Percentiles rank a stretch among this genome's conserved stretches.
Evolutionary conservation across 2,329 filamentous ascomycete species (phyloP).

Genomic region (Cladosporium sp.): DNA sequence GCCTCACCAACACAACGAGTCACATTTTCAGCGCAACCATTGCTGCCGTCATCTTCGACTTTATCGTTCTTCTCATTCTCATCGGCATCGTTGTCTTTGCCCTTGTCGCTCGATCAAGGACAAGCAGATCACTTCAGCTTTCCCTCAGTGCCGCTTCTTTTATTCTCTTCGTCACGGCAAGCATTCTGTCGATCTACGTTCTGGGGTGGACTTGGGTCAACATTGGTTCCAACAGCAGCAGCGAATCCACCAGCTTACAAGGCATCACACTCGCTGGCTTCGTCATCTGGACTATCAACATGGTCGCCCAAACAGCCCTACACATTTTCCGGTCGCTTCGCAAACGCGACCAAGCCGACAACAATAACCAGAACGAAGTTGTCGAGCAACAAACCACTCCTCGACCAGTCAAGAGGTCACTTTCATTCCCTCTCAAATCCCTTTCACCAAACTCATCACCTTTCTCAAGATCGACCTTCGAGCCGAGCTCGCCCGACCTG

Average conservation of each 20-base stretch:
- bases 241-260: conserved; percentile 1
- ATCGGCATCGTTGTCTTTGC: conserved; percentile 14
- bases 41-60: conserved; percentile 20
- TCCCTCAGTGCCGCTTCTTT: conserved; percentile 13
- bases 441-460: conserved; percentile 21
- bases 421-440: conserved; percentile 22
- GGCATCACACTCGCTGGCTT: conserved; percentile 22
- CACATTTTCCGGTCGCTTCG: conserved; percentile 23
- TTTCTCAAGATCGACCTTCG: conserved; percentile 17
- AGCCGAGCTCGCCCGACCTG: conserved; percentile 20
- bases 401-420: conserved; percentile 12
- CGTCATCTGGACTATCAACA: conserved; percentile 23
- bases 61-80: conserved; percentile 19
- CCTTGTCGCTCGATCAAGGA: conserved; percentile 14
- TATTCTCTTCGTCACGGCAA: conserved; percentile 16
- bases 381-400: conserved; percentile 10
- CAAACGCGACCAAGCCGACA: conserved; percentile 5
- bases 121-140: conserved; percentile 13
- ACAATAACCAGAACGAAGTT: neutral
- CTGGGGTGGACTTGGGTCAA: conserved; percentile 15
- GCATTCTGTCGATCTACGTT: conserved; percentile 20
- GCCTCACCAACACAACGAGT: conserved; percentile 11
- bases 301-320: conserved; percentile 23
- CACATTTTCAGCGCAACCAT: conserved; percentile 17
- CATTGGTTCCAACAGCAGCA: neutral